A percentile compares a stretch with the other conserved stretches of the same genome.
Conservation (phyloP, 73 alveolate species). For the Symbiodinium pilosum region DNA sequence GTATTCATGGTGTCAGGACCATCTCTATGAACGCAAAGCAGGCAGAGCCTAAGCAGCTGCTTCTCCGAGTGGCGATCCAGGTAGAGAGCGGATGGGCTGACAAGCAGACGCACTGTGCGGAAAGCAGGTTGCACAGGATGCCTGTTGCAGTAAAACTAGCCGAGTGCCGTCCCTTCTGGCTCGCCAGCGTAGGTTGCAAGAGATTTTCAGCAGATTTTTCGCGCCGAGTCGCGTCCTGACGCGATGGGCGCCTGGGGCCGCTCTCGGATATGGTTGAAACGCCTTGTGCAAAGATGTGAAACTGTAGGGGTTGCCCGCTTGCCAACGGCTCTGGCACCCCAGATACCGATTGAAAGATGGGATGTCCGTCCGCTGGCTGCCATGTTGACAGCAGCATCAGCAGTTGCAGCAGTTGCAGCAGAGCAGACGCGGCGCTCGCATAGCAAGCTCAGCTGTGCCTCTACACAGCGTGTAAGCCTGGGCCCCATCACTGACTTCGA, state of each 20-base stretch:
- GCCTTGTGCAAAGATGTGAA: background rate
- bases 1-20: too few species aligned
- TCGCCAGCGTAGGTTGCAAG: background rate
- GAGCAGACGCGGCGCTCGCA: background rate
- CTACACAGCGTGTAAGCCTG: slow-evolving; percentile 56
- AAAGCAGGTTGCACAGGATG: too few species aligned
- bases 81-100: too few species aligned
- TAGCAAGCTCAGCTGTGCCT: background rate
- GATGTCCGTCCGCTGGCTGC: slow-evolving; percentile 71
- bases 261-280: slow-evolving; percentile 6
- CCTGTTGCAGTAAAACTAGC: too few species aligned
- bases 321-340: background rate
- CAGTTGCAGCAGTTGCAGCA: background rate
- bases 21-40: too few species aligned
- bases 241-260: slow-evolving; percentile 74
- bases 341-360: background rate
- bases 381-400: slow-evolving; percentile 2
- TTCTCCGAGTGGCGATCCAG: too few species aligned
- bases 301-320: background rate
- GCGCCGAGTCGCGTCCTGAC: background rate
- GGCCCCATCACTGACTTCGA: slow-evolving; percentile 48
- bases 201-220: background rate
- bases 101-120: too few species aligned
- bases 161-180: too few species aligned
- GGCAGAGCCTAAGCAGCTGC: too few species aligned